phyloP scores from a whole-genome alignment of 495 filamentous ascomycete species.

The Pseudomonodictys pantanalensis region DNA sequence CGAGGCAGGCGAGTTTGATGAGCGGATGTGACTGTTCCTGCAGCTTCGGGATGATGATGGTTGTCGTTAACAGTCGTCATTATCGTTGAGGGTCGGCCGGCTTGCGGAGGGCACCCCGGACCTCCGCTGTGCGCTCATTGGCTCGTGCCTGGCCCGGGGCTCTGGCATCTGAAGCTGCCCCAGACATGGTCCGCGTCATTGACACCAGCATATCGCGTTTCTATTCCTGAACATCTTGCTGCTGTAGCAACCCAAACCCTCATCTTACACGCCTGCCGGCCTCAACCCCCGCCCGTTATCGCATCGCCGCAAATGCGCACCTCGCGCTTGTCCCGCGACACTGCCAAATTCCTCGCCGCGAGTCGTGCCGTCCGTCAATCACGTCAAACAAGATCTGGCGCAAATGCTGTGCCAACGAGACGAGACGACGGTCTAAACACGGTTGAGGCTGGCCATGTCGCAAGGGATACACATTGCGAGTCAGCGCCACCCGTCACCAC shows the following conservation, averaged over 20 bases:
- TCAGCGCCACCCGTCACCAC: background rate
- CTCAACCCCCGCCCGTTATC: background rate
- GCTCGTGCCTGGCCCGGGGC: background rate
- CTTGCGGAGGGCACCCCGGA: background rate
- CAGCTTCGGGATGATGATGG: conserved; percentile 5
- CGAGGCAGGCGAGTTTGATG: background rate
- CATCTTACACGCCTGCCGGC: no score
- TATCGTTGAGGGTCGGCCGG: no score
- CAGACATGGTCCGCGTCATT: no score
- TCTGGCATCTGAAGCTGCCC: no score
- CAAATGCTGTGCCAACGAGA: conserved; percentile 9
- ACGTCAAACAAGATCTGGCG: conserved; percentile 20
- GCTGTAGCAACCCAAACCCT: background rate
- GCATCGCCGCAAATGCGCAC: conserved; percentile 53
- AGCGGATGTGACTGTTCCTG: conserved; percentile 24
- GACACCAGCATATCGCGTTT: no score
- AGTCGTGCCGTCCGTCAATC: conserved; percentile 41
- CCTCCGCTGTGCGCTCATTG: conserved; percentile 1
- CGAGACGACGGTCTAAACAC: conserved; percentile 21
- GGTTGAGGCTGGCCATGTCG: conserved; percentile 19
- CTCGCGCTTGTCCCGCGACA: conserved; percentile 58
- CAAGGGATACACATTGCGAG: conserved; percentile 2
- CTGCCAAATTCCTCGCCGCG: conserved; percentile 51
- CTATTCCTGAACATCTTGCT: conserved; percentile 4
- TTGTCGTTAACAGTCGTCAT: background rate